phyloP scores from a whole-genome alignment of 768 basidiomycete species.

The Albatrellus ellisii region DNA sequence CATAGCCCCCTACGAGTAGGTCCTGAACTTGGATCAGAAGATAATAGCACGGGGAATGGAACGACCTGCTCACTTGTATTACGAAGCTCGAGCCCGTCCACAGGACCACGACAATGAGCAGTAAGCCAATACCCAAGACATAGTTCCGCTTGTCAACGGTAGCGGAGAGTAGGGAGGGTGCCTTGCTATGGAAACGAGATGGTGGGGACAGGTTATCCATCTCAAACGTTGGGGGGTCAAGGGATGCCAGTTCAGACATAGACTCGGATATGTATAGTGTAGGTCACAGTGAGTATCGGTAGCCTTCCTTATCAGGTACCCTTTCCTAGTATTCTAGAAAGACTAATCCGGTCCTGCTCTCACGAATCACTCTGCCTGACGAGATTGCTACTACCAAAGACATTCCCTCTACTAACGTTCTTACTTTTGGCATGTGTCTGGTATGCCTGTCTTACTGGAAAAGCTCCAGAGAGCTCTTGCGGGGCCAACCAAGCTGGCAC shows the following conservation, averaged over 20 bases:
- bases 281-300: no score
- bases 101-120: conserved; percentile 65
- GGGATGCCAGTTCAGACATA: not conserved
- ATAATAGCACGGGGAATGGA: not conserved
- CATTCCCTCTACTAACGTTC: no score
- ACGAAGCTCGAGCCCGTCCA: conserved; percentile 89
- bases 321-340: no score
- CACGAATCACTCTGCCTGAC: no score
- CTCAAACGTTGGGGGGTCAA: conserved; percentile 7
- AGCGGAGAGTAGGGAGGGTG: not conserved
- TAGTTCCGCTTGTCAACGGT: conserved; percentile 22
- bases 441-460: no score
- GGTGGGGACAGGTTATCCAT: conserved; percentile 9
- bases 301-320: no score
- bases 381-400: no score
- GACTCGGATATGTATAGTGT: not conserved
- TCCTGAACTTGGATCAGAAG: conserved; percentile 18
- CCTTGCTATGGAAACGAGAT: not conserved
- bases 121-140: conserved; percentile 48
- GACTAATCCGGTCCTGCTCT: no score
- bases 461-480: no score
- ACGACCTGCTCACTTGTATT: conserved; percentile 43
- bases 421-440: no score
- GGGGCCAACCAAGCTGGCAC: no score
- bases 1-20: conserved; percentile 53